phyloP scores from a whole-genome alignment of 306 rosid species.

The Mimosa pudica region DNA sequence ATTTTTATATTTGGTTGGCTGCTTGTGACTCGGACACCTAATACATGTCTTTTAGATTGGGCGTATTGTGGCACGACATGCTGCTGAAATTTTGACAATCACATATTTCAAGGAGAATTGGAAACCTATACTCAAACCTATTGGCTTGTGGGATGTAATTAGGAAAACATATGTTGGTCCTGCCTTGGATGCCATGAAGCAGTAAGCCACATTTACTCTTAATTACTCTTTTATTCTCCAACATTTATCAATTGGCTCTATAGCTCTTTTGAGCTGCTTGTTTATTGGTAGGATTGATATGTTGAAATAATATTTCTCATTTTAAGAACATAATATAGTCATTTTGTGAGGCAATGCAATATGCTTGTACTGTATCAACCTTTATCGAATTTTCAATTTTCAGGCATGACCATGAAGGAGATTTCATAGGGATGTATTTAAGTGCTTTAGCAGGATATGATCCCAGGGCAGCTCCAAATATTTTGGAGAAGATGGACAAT shows the following conservation, averaged over 20 bases:
- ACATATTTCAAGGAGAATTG: constrained; percentile 37
- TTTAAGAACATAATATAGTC: neutral
- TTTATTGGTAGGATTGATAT: neutral
- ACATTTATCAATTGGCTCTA: neutral
- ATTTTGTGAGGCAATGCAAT: neutral
- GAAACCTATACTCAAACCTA: constrained; percentile 60
- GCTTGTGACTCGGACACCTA: neutral
- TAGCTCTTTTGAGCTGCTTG: neutral
- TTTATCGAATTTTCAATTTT: constrained; percentile 15
- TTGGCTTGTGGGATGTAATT: constrained; percentile 46
- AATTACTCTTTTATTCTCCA: neutral
- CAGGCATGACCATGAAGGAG: constrained; percentile 83
- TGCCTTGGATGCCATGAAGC: constrained; percentile 36
- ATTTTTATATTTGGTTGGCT: neutral
- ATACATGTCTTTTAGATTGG: constrained; percentile 61
- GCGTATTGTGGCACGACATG: constrained; percentile 79
- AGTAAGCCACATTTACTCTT: constrained; percentile 45
- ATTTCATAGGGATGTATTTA: constrained; percentile 69
- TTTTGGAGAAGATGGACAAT: constrained; percentile 49
- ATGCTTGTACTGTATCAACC: neutral
- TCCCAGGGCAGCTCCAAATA: constrained; percentile 61
- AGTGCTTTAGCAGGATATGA: constrained; percentile 75
- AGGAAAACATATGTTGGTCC: constrained; percentile 65
- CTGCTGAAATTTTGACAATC: constrained; percentile 73
- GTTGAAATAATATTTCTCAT: neutral